Percentiles rank a stretch among this genome's conserved stretches.
Conservation (phyloP, 1,139 yeast genomes). For the Yamadazyma diddensiae region DNA sequence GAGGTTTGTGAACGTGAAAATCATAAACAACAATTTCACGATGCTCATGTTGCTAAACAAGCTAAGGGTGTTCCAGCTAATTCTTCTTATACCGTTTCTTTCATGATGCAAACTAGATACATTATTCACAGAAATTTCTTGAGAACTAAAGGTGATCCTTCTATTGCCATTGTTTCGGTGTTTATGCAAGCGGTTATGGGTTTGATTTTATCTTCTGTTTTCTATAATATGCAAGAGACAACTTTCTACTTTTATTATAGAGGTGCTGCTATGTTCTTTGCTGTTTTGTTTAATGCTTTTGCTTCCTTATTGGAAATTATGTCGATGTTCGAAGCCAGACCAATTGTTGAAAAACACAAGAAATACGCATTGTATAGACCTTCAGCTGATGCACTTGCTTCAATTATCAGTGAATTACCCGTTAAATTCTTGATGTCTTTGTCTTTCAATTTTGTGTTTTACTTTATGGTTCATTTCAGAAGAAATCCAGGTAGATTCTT, state of each 20-base stretch:
- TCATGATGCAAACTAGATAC: conserved; percentile 60
- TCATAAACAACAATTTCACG: conserved; percentile 26
- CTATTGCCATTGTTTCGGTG: conserved; percentile 58
- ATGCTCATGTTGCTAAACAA: conserved; percentile 58
- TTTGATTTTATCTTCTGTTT: conserved; percentile 69
- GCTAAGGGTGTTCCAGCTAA: conserved; percentile 48
- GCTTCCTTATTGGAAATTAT: conserved; percentile 72
- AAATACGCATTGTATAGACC: conserved; percentile 66
- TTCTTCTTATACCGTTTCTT: conserved; percentile 68
- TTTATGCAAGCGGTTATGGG: conserved; percentile 72
- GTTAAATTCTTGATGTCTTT: conserved; percentile 45
- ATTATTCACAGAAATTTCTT: conserved; percentile 59
- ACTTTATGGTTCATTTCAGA: conserved; percentile 57
- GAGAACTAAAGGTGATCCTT: conserved; percentile 64
- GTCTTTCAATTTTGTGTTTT: conserved; percentile 46
- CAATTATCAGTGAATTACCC: conserved; percentile 57
- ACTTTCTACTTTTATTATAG: conserved; percentile 58
- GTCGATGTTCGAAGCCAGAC: conserved; percentile 67
- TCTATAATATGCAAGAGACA: conserved; percentile 52
- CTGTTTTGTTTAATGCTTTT: conserved; percentile 74
- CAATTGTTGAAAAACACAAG: conserved; percentile 77
- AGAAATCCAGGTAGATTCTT: conserved; percentile 61
- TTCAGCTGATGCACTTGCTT: conserved; percentile 64
- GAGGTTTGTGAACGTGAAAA: conserved; percentile 15
- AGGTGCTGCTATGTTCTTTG: conserved; percentile 73